Evolutionary conservation across 2,329 filamentous ascomycete species (phyloP).

Genomic region (Sarocladium oryzae): DNA sequence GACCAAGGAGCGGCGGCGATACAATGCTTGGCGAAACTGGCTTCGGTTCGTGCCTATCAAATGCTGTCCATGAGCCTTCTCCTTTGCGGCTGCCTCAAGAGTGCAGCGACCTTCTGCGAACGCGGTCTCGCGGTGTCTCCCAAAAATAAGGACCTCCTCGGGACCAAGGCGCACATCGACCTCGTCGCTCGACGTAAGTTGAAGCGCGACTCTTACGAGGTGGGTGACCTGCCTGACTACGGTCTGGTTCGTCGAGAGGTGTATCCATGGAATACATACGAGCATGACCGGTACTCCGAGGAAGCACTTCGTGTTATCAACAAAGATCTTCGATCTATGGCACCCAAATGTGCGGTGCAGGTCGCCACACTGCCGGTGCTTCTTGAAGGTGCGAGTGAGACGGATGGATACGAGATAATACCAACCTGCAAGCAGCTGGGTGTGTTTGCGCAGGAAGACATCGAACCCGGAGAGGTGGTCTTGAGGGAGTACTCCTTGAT

Average conservation of each 20-base stretch:
- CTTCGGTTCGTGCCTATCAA: constrained; percentile 53
- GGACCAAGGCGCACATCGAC: constrained; percentile 47
- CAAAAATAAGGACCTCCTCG: constrained; percentile 47
- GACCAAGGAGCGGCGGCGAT: constrained; percentile 21
- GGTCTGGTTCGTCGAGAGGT: constrained; percentile 63
- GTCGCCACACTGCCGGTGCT: constrained; percentile 71
- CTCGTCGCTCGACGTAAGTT: constrained; percentile 44
- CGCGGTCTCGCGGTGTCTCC: constrained; percentile 52
- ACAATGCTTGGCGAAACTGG: constrained; percentile 37
- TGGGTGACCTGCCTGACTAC: constrained; percentile 58
- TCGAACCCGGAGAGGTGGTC: constrained; percentile 68
- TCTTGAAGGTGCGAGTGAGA: constrained; percentile 46
- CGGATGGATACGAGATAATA: constrained; percentile 41
- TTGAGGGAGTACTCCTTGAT: constrained; percentile 79
- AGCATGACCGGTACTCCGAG: constrained; percentile 63
- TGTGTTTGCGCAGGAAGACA: constrained; percentile 79
- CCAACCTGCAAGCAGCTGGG: constrained; percentile 72
- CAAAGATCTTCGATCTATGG: constrained; percentile 56
- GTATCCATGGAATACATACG: constrained; percentile 63
- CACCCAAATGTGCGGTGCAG: constrained; percentile 75
- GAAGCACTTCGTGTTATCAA: constrained; percentile 70
- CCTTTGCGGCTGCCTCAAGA: constrained; percentile 62
- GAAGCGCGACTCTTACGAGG: constrained; percentile 38
- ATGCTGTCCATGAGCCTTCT: constrained; percentile 52
- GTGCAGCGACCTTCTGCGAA: constrained; percentile 58